Evolutionary conservation across 2,329 filamentous ascomycete genomes (phyloP), one percentile per base, ranked within the genome.

Genomic region (Alternaria sp.): DNA sequence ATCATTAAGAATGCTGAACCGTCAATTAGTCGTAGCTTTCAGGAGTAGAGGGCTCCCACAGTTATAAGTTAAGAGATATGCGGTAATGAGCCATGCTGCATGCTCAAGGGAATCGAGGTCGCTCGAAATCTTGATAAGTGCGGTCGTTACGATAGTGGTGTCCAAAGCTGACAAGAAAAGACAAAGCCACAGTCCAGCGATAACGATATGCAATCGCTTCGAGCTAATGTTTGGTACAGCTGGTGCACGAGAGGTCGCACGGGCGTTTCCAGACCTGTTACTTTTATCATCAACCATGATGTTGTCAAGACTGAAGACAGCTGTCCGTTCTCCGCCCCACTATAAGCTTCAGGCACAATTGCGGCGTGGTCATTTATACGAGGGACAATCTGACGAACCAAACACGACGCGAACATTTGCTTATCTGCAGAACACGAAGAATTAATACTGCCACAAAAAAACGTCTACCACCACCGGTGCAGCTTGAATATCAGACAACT

Each of bases 151-250:
- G 38, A 78, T 78, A 10, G 74, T 76, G 1, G 64, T 73, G 18
- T 78, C 75, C 34, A 77, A 48, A 2, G 75, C 74, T 8, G 73
- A 74, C 14, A 77, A 63, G 59, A 77, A 78, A 1, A 78, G 58
- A 41, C 68, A 76, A 14, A 78, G 62, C 72, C 72, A 77, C 20
- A 78, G 56, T 27, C 73, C 74, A 18, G 58, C 63, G 28, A 77
- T 73, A 43, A 76, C 71, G 11, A 72, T 55, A 12, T 76, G 67
- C 40, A 76, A 61, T 50, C 69, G 69, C 4, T 53, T 57, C 27
- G 48, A 56, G 54, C 70, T 72, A 36, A 76, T 69, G 25, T 28
- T 68, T 4, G 68, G 61, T n/a, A 70, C 59, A n/a, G 56, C 44
- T 4, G 62, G 49, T 12, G 32, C 28, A 16, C 28, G 4, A 27